phyloP scores from a whole-genome alignment of 1,284 basidiomycete genomes.

The Sanguinoderma infundibulare region DNA sequence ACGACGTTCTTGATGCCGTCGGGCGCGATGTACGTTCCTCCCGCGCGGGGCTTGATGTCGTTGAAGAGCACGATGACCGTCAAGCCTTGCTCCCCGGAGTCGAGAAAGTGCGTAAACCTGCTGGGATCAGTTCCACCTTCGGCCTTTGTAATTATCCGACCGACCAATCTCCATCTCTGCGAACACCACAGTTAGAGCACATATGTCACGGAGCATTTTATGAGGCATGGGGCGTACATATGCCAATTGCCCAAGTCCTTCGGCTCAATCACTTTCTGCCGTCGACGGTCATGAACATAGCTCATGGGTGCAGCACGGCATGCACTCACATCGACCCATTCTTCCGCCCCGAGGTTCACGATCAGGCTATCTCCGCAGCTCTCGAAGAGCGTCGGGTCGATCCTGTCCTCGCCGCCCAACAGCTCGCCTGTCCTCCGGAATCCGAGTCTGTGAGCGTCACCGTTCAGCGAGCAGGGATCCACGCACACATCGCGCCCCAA shows the following conservation, averaged over 20 bases:
- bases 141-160: background rate
- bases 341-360: conserved; percentile 38
- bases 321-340: conserved; percentile 33
- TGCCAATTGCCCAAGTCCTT: conserved; percentile 42
- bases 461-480: too few species aligned
- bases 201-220: background rate
- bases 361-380: conserved; percentile 41
- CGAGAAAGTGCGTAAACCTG: conserved; percentile 41
- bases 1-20: conserved; percentile 41
- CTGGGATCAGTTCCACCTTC: background rate
- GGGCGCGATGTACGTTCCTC: conserved; percentile 41
- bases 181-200: background rate
- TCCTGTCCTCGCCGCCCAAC: conserved; percentile 40
- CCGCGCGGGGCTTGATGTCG: conserved; percentile 38
- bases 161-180: conserved; percentile 39
- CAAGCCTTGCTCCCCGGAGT: conserved; percentile 43
- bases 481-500: conserved; percentile 41
- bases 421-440: conserved; percentile 33
- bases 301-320: too few species aligned
- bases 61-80: conserved; percentile 41
- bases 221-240: conserved; percentile 27
- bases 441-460: background rate
- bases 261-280: conserved; percentile 33
- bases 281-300: too few species aligned
- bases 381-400: conserved; percentile 37